These are phyloP conservation scores for Chamaecyparis obtusa DNA, from an alignment of 75 land plant species.

Conservation along the genomic window DNA sequence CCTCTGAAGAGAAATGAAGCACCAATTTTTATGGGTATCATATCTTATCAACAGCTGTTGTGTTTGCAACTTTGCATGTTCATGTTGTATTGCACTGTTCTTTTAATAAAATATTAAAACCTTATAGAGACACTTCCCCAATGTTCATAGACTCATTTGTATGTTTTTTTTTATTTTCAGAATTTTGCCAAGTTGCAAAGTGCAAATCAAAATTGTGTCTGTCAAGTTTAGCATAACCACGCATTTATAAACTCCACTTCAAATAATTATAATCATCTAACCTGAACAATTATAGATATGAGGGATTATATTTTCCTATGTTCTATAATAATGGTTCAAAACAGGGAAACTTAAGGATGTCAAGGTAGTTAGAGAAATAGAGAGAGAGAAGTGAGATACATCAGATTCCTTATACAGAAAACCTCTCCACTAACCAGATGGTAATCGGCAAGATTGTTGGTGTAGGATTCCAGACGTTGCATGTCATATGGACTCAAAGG, in stretches of 20 bases:
- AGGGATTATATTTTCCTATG: not conserved
- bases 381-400: not conserved
- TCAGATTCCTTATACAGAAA: not conserved
- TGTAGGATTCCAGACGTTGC: constrained; percentile 80
- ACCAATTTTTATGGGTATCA: not conserved
- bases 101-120: too few species aligned
- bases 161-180: too few species aligned
- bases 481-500: constrained; percentile 68
- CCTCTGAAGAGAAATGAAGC: not conserved
- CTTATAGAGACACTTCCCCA: too few species aligned
- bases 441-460: constrained; percentile 66
- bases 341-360: not conserved
- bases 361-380: not conserved
- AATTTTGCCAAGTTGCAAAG: too few species aligned
- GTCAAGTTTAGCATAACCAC: too few species aligned
- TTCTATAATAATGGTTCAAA: constrained; percentile 6
- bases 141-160: too few species aligned
- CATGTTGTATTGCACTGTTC: too few species aligned
- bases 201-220: too few species aligned
- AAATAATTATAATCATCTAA: not conserved
- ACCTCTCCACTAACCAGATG: constrained; percentile 48
- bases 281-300: not conserved
- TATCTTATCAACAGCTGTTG: too few species aligned
- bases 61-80: too few species aligned
- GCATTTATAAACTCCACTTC: not conserved